Base-by-base conservation (phyloP, 2,329 filamentous ascomycete species). In the Colletotrichum acutatum region DNA sequence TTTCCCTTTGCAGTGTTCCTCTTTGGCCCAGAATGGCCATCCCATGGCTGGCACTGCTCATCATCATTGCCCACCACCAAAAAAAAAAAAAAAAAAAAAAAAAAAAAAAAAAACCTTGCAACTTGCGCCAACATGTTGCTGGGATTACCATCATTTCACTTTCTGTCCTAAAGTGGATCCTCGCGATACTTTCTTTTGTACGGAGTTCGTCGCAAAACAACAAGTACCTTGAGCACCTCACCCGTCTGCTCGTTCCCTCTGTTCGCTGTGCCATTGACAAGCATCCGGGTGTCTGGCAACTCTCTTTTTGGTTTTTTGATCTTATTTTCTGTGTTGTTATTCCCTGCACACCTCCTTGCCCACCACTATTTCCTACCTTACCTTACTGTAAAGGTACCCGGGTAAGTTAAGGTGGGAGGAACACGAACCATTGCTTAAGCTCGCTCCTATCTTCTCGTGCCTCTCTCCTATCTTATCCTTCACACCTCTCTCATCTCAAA, bases 111-210 rank as follows among this genome's bases (percentile, higher is more conserved):
- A n/a, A n/a, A n/a, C n/a, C 30, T 32, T 14, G 3, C 30, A 68
- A 54, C 57, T 24, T 54, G 24, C 46, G 12, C 46, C 46, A 32
- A 49, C 69, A 64, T 56, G 46, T 57, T 56, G 22, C 70, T 22
- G 70, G 60, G 70, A 61, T 72, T 72, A 32, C 24, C 56, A 52
- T 72, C 56, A 64, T 56, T 56, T 54, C 70, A 72, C 60, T 62
- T 62, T 70, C 61, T 66, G 49, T 71, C 71, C 61, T 60, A 61
- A 57, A 49, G 52, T 72, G 66, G 71, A 72, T 24, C 54, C 37
- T 53, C 28, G 24, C 26, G 19, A 22, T 61, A 70, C 66, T 34
- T 32, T 32, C 30, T 32, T 32, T 9, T 8, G 30, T 32, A 32
- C 9, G 9, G 2, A 9, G 1, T 32, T 30, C 9, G 8, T 11